These are phyloP conservation scores for Cercospora sp. DNA, from an alignment of 2,329 filamentous ascomycete genomes.

Conservation along the genomic window DNA sequence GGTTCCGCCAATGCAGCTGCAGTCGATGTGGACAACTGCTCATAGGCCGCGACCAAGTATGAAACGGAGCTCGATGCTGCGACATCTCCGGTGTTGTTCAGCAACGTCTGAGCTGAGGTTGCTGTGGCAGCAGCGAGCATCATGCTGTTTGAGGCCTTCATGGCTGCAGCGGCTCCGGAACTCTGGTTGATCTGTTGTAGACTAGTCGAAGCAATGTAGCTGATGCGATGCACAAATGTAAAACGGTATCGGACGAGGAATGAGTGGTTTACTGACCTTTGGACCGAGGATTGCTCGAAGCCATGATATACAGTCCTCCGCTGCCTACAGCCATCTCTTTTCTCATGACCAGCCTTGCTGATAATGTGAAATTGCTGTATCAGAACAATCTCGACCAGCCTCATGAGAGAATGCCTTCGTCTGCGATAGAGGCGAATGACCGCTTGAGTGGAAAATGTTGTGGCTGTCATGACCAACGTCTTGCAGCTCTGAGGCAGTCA, in stretches of 20 bases:
- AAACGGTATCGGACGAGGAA: neutral
- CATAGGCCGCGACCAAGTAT: conserved; percentile 6
- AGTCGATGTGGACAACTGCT: conserved; percentile 1
- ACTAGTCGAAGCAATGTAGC: neutral
- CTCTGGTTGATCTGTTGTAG: neutral
- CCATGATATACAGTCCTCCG: neutral
- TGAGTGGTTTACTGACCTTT: conserved; percentile 4
- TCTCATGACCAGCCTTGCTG: neutral
- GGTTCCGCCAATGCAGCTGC: neutral
- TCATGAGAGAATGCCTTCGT: neutral
- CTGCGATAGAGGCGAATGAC: neutral
- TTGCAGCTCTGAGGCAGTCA: neutral
- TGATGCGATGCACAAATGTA: conserved; percentile 1
- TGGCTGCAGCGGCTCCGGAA: neutral
- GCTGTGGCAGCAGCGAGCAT: conserved; percentile 7
- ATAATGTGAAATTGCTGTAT: conserved; percentile 2
- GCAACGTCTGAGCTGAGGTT: conserved; percentile 7
- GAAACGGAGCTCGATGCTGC: conserved; percentile 6
- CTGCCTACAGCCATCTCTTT: conserved; percentile 3
- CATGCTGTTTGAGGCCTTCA: conserved; percentile 10
- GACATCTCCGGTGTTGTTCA: neutral
- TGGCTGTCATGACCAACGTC: conserved; percentile 1
- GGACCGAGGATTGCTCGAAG: neutral
- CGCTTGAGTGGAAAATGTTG: neutral
- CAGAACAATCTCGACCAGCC: conserved; percentile 1